Evolutionary conservation across 2,329 filamentous ascomycete species (phyloP), one percentile per base, ranked within the genome.

Genomic region (Colletotrichum tropicicola): DNA sequence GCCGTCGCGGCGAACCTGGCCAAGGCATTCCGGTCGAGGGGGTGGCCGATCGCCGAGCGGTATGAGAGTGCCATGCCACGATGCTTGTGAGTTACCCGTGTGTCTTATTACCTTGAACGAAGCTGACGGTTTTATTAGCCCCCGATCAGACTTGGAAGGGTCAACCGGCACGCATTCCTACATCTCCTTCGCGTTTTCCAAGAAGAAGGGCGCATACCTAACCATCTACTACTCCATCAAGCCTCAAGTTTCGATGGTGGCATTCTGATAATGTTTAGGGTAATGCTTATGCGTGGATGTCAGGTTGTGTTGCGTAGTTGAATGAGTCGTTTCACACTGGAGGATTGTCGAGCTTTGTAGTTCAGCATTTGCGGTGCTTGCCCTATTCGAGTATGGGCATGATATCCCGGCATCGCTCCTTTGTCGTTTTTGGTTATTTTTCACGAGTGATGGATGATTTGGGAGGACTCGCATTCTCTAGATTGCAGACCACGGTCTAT

Each of bases 191-290:
- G 60, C 68, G 27, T 69, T 59, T 19, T 61, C 57, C n/a, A 48
- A 66, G 52, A 55, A 67, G 58, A 66, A 68, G 39, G 68, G 68
- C 1, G 68, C 67, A 0, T 67, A 69, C 51, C 55, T 69, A 47
- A 70, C 68, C 15, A 65, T 69, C 6, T 68, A 69, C 48, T 70
- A 70, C 32, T 70, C 68, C 49, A 59, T 67, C 45, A 57, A 48
- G 27, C 66, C 66, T 5, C 15, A 55, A 25, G 59, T 64, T 21
- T 48, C 58, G 6, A 13, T 67, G 43, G 25, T 53, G 9, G 66
- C 64, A 10, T 47, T 68, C 13, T 68, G 23, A 64, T 10, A 17
- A 17, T 9, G n/a, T n/a, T n/a, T n/a, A n/a, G n/a, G n/a, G n/a
- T n/a, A n/a, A n/a, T n/a, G n/a, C n/a, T n/a, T n/a, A n/a, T n/a